These are phyloP conservation scores for Lactifluus echinatus DNA, from an alignment of 768 basidiomycete species.

Conservation along the genomic window DNA sequence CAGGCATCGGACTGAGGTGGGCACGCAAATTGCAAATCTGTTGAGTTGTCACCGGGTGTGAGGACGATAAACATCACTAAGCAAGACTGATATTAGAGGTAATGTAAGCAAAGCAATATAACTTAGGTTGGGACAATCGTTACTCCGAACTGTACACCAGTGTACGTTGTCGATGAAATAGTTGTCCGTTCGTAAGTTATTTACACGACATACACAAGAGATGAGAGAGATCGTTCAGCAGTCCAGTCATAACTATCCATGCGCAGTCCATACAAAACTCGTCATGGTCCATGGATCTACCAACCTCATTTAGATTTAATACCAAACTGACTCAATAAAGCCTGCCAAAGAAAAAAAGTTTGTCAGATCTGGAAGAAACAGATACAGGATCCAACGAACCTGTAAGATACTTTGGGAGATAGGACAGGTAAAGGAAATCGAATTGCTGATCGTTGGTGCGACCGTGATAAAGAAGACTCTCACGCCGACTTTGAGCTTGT, in stretches of 20 bases:
- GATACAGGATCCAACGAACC: slow-evolving; percentile 23
- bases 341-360: neutral
- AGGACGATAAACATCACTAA: too few species aligned
- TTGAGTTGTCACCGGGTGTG: too few species aligned
- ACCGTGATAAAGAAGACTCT: slow-evolving; percentile 56
- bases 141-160: too few species aligned
- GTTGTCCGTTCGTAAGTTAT: neutral
- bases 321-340: neutral
- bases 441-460: slow-evolving; percentile 55
- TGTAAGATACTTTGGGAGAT: slow-evolving; percentile 30
- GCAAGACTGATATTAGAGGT: too few species aligned
- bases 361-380: neutral
- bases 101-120: too few species aligned
- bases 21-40: too few species aligned
- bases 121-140: too few species aligned
- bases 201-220: neutral
- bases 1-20: too few species aligned
- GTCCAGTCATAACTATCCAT: neutral
- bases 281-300: neutral
- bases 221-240: neutral
- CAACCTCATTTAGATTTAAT: neutral
- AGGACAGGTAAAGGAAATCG: slow-evolving; percentile 58
- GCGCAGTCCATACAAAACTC: neutral
- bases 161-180: neutral
- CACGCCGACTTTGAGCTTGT: slow-evolving; percentile 64